These are phyloP conservation scores for Populus ilicifolia DNA, from an alignment of 345 rosid species.

Conservation along the genomic window DNA sequence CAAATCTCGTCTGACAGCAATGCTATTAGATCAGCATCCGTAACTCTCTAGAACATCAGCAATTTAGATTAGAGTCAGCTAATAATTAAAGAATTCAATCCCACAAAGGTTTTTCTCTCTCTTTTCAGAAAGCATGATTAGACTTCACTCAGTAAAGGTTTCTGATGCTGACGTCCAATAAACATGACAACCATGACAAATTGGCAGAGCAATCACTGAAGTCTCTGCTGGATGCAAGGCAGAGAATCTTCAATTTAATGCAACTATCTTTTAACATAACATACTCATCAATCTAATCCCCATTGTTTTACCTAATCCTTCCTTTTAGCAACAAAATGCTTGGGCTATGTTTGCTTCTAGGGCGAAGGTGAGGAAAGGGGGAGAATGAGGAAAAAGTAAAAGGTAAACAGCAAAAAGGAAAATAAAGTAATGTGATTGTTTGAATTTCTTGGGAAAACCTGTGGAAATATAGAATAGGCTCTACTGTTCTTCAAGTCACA, in stretches of 20 bases:
- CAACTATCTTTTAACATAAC: neutral
- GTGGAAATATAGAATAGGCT: no score
- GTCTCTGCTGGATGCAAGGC: neutral
- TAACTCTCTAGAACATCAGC: conserved; percentile 55
- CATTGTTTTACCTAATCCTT: neutral
- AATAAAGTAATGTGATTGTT: neutral
- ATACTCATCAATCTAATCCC: neutral
- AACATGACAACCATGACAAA: neutral
- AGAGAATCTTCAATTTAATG: neutral
- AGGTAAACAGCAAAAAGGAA: no score
- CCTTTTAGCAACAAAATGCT: neutral
- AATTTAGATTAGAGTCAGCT: conserved; percentile 19
- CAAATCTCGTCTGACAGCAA: conserved; percentile 57
- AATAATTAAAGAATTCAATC: neutral
- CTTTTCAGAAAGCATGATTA: neutral
- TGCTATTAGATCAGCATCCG: conserved; percentile 85
- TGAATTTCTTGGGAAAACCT: neutral
- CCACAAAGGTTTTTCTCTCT: neutral
- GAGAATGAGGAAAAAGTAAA: neutral
- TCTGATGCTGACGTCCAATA: neutral
- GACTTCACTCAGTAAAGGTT: neutral
- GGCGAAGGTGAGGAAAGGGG: neutral
- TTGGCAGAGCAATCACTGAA: neutral
- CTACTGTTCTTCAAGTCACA: neutral
- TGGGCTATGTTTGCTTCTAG: neutral